Conservation (phyloP, 2,329 filamentous ascomycete genomes). For the Hymenoscyphus scutula region DNA sequence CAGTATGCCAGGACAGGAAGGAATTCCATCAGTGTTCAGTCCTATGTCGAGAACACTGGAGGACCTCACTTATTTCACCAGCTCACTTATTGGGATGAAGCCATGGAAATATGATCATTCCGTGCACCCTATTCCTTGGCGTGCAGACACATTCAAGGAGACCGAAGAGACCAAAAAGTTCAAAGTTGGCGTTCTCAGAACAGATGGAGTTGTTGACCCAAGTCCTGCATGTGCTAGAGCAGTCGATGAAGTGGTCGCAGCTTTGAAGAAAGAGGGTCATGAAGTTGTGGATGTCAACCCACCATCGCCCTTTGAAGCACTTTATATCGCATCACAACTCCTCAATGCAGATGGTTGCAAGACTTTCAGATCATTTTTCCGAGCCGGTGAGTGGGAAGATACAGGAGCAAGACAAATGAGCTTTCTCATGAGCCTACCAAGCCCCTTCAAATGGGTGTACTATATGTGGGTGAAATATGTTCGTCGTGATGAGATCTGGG, state of each 20-base stretch:
- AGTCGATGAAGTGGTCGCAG: slow-evolving; percentile 65
- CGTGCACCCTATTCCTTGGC: slow-evolving; percentile 83
- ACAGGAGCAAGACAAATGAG: slow-evolving; percentile 72
- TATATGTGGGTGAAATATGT: slow-evolving; percentile 89
- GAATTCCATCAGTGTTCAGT: slow-evolving; percentile 82
- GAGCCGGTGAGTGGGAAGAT: slow-evolving; percentile 76
- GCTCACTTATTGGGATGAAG: slow-evolving; percentile 72
- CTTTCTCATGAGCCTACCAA: slow-evolving; percentile 69
- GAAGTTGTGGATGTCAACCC: slow-evolving; percentile 66
- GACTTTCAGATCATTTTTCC: slow-evolving; percentile 75
- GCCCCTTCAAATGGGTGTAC: slow-evolving; percentile 77
- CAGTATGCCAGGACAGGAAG: slow-evolving; percentile 90
- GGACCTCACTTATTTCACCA: slow-evolving; percentile 82
- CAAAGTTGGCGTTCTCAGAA: slow-evolving; percentile 73
- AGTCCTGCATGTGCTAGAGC: slow-evolving; percentile 80
- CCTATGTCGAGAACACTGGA: slow-evolving; percentile 86
- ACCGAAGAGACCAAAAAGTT: slow-evolving; percentile 61
- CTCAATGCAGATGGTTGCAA: slow-evolving; percentile 81
- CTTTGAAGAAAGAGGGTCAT: slow-evolving; percentile 70
- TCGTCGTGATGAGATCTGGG: slow-evolving; percentile 72
- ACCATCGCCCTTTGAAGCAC: slow-evolving; percentile 70
- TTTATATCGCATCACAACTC: slow-evolving; percentile 74
- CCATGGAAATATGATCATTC: slow-evolving; percentile 88
- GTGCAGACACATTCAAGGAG: slow-evolving; percentile 57
- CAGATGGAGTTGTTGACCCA: slow-evolving; percentile 80